These are phyloP conservation scores for Cercis canadensis DNA, from an alignment of 306 rosid genomes.

Conservation along the genomic window DNA sequence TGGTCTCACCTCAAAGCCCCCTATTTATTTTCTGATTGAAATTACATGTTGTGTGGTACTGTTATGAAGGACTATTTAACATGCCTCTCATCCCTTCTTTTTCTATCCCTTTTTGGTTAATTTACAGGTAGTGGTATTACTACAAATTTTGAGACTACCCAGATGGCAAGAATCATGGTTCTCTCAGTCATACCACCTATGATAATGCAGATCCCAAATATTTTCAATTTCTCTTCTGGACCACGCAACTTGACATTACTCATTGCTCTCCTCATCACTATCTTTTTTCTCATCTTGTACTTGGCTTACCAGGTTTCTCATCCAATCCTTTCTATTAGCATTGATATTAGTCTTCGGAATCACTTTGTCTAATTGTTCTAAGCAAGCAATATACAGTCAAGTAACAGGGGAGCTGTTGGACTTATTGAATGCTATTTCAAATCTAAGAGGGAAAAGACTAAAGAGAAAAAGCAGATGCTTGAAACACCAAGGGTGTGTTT, in stretches of 20 bases:
- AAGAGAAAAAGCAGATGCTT: too few relatives aligned
- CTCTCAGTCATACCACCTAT: conserved; percentile 44
- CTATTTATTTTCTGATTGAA: too few relatives aligned
- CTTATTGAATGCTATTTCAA: too few relatives aligned
- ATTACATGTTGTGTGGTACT: too few relatives aligned
- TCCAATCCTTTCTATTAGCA: neutral
- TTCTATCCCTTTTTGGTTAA: neutral
- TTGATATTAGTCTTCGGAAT: too few relatives aligned
- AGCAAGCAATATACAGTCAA: too few relatives aligned
- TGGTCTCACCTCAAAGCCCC: conserved; percentile 19
- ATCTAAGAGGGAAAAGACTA: too few relatives aligned
- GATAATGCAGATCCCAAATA: conserved; percentile 48
- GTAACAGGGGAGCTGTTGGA: too few relatives aligned
- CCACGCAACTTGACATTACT: conserved; percentile 37
- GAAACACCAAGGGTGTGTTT: too few relatives aligned
- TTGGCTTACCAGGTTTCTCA: conserved; percentile 54
- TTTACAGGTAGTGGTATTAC: conserved; percentile 49
- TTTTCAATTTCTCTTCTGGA: conserved; percentile 37
- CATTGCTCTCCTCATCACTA: conserved; percentile 40
- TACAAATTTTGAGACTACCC: conserved; percentile 52
- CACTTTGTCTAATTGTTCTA: too few relatives aligned
- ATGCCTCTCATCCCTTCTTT: too few relatives aligned
- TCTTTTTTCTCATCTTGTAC: conserved; percentile 41
- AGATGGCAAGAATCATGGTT: conserved; percentile 49
- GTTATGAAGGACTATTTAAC: too few relatives aligned